Percentiles rank a stretch among this genome's conserved stretches.
These are phyloP conservation scores for Pichia sp. DNA, from an alignment of 1,139 yeast genomes.

Conservation along the genomic window DNA sequence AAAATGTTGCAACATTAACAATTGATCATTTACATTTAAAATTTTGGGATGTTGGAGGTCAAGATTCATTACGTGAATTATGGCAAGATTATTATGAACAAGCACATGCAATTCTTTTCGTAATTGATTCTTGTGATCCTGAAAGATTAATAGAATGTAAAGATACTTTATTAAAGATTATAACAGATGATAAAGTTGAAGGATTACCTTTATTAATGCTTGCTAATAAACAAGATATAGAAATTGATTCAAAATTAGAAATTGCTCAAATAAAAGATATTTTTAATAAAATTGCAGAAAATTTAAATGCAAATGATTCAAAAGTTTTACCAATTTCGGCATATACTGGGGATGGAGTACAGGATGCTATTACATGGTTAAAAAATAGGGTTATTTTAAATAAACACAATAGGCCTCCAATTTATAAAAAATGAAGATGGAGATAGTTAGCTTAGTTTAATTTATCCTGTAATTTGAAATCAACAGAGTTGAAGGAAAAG, in stretches of 20 bases:
- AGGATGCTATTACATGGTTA: constrained; percentile 87
- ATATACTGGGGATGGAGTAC: constrained; percentile 76
- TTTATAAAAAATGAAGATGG: background rate
- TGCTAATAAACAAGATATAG: constrained; percentile 88
- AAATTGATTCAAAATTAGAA: constrained; percentile 63
- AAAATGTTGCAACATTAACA: constrained; percentile 41
- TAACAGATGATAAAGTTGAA: constrained; percentile 50
- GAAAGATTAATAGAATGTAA: constrained; percentile 80
- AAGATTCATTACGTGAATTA: constrained; percentile 67
- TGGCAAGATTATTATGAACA: constrained; percentile 84
- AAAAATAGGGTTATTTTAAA: constrained; percentile 71
- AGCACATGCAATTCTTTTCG: constrained; percentile 87
- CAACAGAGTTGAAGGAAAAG: no score
- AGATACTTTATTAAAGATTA: constrained; percentile 46
- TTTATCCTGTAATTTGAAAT: no score
- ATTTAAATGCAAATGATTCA: constrained; percentile 84
- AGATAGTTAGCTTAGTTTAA: no score
- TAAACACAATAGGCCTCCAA: constrained; percentile 67
- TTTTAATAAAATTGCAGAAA: constrained; percentile 72
- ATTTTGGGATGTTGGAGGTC: constrained; percentile 97
- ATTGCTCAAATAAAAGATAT: constrained; percentile 73
- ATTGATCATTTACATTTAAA: constrained; percentile 41
- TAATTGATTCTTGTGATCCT: constrained; percentile 86
- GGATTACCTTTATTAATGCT: constrained; percentile 89
- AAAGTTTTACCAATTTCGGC: constrained; percentile 89